These are phyloP conservation scores for Annona squamosa DNA, from an alignment of 164 flowering plant species.

Conservation along the genomic window DNA sequence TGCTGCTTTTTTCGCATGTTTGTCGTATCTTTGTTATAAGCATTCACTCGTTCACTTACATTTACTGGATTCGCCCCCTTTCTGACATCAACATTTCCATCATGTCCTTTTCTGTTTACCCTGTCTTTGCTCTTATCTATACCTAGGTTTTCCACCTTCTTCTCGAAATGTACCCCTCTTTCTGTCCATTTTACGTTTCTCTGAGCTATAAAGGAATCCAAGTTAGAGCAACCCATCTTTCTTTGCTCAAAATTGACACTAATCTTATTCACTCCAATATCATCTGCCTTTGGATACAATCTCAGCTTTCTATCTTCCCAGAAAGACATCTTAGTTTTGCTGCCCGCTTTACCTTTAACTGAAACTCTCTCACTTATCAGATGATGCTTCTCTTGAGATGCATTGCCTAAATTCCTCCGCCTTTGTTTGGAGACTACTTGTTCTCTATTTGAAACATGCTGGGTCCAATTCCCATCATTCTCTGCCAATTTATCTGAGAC, in stretches of 20 bases:
- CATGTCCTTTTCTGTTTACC: not conserved
- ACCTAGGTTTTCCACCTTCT: not conserved
- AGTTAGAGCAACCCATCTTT: not conserved
- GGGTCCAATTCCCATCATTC: slow-evolving; percentile 5
- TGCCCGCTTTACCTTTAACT: slow-evolving; percentile 4
- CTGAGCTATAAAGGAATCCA: not conserved
- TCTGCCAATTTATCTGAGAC: not conserved
- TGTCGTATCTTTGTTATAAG: not conserved
- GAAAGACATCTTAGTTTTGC: slow-evolving; percentile 5
- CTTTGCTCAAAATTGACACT: not conserved
- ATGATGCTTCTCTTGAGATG: not conserved
- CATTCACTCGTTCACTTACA: not conserved
- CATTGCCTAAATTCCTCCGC: not conserved
- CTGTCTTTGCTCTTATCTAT: not conserved
- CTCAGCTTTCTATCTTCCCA: slow-evolving; percentile 1
- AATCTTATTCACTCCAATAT: not conserved
- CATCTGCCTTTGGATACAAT: not conserved
- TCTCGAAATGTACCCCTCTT: not conserved
- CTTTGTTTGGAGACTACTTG: slow-evolving; percentile 11
- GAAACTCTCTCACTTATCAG: not conserved
- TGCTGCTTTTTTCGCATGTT: slow-evolving; percentile 9
- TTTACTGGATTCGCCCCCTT: slow-evolving; percentile 6
- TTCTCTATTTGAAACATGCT: not conserved
- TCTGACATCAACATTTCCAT: not conserved
- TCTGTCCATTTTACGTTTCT: slow-evolving; percentile 7